A percentile compares a stretch with the other conserved stretches of the same genome.
These are phyloP conservation scores for Tulasnella sp. DNA, from an alignment of 768 basidiomycete genomes.

Conservation along the genomic window DNA sequence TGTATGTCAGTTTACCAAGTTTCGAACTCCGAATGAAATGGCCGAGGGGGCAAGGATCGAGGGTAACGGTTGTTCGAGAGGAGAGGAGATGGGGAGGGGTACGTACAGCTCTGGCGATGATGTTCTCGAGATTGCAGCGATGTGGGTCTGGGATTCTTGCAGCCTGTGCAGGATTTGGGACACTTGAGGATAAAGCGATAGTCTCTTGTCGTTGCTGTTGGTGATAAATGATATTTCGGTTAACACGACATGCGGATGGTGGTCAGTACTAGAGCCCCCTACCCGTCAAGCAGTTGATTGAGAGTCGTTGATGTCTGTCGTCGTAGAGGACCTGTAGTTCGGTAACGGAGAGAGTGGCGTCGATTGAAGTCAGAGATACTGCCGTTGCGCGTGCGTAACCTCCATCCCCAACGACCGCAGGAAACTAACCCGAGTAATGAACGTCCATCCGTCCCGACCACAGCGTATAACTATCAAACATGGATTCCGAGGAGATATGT, in stretches of 20 bases:
- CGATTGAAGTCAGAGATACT: not conserved
- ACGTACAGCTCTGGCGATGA: conserved; percentile 55
- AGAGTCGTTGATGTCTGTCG: conserved; percentile 42
- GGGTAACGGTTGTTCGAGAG: not conserved
- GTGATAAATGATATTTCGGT: not conserved
- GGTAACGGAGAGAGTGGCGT: conserved; percentile 15
- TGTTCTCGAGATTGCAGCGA: conserved; percentile 57
- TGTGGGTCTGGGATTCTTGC: conserved; percentile 43
- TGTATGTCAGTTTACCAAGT: not conserved
- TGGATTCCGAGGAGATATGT: not conserved
- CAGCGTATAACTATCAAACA: conserved; percentile 53
- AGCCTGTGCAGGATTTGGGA: conserved; percentile 52
- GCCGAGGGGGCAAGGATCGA: not conserved
- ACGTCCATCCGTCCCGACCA: conserved; percentile 86
- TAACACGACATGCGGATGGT: conserved; percentile 17
- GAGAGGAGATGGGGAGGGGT: not conserved
- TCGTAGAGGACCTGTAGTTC: not conserved
- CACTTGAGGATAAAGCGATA: conserved; percentile 69
- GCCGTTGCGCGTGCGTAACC: not conserved
- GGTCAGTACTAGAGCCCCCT: conserved; percentile 19
- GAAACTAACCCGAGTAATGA: conserved; percentile 41
- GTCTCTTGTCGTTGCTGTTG: conserved; percentile 38
- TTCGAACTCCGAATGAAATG: not conserved
- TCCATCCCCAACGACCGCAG: not conserved
- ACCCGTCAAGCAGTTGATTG: conserved; percentile 28